Percentiles rank a stretch among this genome's conserved stretches.
These are phyloP conservation scores for Elaphomyces granulatus DNA, from an alignment of 495 filamentous ascomycete species.

Conservation along the genomic window DNA sequence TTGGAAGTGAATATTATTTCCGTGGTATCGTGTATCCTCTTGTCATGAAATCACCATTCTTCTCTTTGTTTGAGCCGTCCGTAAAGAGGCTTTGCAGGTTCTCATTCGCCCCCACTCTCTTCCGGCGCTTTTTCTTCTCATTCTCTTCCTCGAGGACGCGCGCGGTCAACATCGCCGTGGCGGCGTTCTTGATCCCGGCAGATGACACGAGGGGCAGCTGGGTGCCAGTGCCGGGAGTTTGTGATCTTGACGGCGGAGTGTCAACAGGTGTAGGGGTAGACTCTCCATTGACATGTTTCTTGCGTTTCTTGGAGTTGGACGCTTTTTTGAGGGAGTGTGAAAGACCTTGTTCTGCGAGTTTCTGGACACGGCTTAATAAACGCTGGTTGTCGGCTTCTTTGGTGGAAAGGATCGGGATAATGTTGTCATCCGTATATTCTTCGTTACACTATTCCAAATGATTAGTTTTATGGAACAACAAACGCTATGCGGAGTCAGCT, in stretches of 20 bases:
- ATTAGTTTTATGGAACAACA: conserved; percentile 1
- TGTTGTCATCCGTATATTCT: conserved; percentile 56
- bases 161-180: conserved; percentile 70
- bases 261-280: conserved; percentile 5
- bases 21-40: conserved; percentile 58
- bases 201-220: conserved; percentile 19
- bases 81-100: conserved; percentile 59
- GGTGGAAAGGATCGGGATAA: conserved; percentile 68
- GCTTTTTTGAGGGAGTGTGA: conserved; percentile 84
- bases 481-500: neutral
- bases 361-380: conserved; percentile 46
- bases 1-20: too few species aligned
- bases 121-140: conserved; percentile 64
- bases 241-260: neutral
- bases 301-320: conserved; percentile 53
- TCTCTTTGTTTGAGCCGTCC: conserved; percentile 32
- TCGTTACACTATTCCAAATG: conserved; percentile 55
- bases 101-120: conserved; percentile 47
- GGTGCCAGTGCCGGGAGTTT: conserved; percentile 7
- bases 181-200: conserved; percentile 65
- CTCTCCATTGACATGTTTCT: conserved; percentile 35
- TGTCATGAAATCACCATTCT: conserved; percentile 62
- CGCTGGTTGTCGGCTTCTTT: conserved; percentile 54
- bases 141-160: conserved; percentile 78
- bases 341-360: conserved; percentile 52